Evolutionary conservation across 805 yeast species (phyloP), one percentile per base, ranked within the genome.

Genomic region (Candida anglica): DNA sequence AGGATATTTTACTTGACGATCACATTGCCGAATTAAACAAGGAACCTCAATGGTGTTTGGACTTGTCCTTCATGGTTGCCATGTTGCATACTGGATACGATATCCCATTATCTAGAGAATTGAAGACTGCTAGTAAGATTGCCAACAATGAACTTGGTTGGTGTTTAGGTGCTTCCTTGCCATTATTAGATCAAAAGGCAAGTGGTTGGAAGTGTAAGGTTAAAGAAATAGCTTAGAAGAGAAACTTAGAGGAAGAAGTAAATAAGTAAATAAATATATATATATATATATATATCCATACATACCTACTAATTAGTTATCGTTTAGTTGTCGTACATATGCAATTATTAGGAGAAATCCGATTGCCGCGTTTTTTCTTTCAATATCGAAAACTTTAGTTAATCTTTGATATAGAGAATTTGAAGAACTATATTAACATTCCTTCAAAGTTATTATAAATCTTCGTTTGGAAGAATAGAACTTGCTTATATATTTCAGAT

Each of bases 151-250:
- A 93, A 65, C 72, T 93, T 33, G 99, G 98, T 21, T 93, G 99
- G 99, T 93, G 98, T 69, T 70, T 93, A 37, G 99, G 99, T 48
- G 98, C 98, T 2, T 86, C 97, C 2, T 73, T 93, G 48, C 98
- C 98, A 6, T 66, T 93, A 47, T 69, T 93, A 46, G 93, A 85
- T 42, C 68, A 71, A 40, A 62, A 57, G 28, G 62, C 48, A 28
- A 62, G 75, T 15, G 79, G 77, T 26, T 86, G 96, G 96, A 71
- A 67, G 33, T 87, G 96, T 60, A 66, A 60, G 38, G 62, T 70
- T 10, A 41, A 52, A 33, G 50, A 54, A 29, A 26, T 37, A 11
- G 22, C 19, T n/a, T 36, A 30, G 30, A 10, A 22, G 26, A 9
- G 35, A 10, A 27, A 34, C 31, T 22, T 16, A 6, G 9, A 6